Conservation (phyloP, 2,329 filamentous ascomycete genomes). For the Diplocarpon mali region DNA sequence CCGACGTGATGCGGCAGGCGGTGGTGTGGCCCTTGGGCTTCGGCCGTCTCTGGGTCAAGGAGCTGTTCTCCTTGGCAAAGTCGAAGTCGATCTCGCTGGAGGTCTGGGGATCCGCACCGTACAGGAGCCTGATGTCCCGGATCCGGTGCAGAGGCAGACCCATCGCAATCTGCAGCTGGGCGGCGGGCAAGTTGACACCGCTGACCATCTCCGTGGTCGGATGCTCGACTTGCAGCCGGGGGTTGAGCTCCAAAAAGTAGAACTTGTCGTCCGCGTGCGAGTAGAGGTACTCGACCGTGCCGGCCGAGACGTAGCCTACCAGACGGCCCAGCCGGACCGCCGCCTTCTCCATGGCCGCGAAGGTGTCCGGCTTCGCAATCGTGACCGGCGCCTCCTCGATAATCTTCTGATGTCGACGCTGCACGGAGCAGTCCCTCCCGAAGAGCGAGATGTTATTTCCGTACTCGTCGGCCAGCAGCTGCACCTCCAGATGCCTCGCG, state of each 20-base stretch:
- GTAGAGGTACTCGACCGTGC: constrained; percentile 98
- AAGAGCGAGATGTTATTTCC: constrained; percentile 99
- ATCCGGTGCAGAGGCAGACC: constrained; percentile 92
- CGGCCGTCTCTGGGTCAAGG: constrained; percentile 76
- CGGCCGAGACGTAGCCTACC: constrained; percentile 95
- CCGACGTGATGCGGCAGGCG: constrained; percentile 96
- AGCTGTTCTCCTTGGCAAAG: constrained; percentile 78
- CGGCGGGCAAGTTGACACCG: constrained; percentile 91
- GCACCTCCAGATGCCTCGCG: constrained; percentile 92
- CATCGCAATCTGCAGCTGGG: constrained; percentile 98
- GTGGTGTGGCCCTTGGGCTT: constrained; percentile 95
- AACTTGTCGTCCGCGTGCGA: constrained; percentile 97
- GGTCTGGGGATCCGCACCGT: constrained; percentile 86
- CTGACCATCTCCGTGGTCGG: constrained; percentile 99
- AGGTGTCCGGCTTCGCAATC: constrained; percentile 79
- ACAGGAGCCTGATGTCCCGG: constrained; percentile 88
- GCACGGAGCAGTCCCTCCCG: constrained; percentile 95
- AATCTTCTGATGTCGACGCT: constrained; percentile 98
- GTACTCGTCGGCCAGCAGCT: constrained; percentile 95
- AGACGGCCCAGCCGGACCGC: constrained; percentile 88
- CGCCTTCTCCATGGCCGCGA: constrained; percentile 93
- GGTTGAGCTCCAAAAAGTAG: constrained; percentile 98
- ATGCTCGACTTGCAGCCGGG: constrained; percentile 98
- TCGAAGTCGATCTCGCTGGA: constrained; percentile 88
- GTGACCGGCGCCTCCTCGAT: constrained; percentile 98